Evolutionary conservation across 495 filamentous ascomycete species (phyloP).

Genomic region (Aspergillus hancockii): DNA sequence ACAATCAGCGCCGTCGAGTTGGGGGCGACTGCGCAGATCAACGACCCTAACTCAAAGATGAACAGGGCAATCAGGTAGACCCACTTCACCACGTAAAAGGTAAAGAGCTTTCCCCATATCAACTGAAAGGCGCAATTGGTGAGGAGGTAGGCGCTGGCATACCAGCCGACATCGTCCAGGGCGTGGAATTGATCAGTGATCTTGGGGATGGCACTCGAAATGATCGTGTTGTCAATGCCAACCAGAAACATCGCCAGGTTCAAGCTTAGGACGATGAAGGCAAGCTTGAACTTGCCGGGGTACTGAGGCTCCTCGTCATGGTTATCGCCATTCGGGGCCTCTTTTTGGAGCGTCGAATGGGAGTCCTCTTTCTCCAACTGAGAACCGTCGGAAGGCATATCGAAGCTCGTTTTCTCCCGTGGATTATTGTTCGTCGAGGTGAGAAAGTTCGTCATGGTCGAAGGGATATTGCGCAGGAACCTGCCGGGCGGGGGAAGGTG

Average conservation of each 20-base stretch:
- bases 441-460: not conserved
- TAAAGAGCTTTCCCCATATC: conserved; percentile 63
- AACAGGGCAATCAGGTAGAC: conserved; percentile 61
- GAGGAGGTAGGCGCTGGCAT: conserved; percentile 52
- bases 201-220: conserved; percentile 11
- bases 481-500: not conserved
- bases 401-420: not conserved
- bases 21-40: conserved; percentile 71
- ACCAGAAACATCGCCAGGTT: conserved; percentile 37
- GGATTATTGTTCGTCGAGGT: not conserved
- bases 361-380: not conserved
- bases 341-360: not conserved
- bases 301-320: conserved; percentile 3
- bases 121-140: conserved; percentile 48
- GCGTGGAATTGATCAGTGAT: conserved; percentile 56
- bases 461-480: not conserved
- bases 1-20: conserved; percentile 67
- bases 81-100: conserved; percentile 58
- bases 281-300: conserved; percentile 6
- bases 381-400: not conserved
- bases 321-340: conserved; percentile 1
- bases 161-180: conserved; percentile 61
- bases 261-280: conserved; percentile 5
- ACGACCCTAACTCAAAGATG: conserved; percentile 63
- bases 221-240: conserved; percentile 27